Evolutionary conservation across 1,284 basidiomycete genomes (phyloP), one percentile per base, ranked within the genome.

Genomic region (Waitea zeae): DNA sequence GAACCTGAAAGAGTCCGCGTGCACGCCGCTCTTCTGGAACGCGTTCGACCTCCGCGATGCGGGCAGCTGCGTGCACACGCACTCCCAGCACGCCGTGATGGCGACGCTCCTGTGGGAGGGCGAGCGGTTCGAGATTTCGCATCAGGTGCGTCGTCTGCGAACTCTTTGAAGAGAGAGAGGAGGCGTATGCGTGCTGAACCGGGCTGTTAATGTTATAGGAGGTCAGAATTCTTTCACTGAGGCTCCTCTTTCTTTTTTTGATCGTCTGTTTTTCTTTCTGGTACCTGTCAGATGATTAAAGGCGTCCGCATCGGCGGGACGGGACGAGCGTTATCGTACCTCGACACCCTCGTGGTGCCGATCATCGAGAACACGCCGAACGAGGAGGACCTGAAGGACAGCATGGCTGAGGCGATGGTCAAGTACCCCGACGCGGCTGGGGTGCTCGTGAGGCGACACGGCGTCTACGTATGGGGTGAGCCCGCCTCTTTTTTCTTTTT

Each of bases 11-110:
- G 81, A 86, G 47, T 80, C 76, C 1, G 78, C 78, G 1, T 87
- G 82, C 51, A 88, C 84, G 0, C 86, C 84, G 5, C 57, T 89
- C n/a, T 89, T 89, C 59, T 88, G 81, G 80, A 87, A 87, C 49
- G 82, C 84, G 2, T 89, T 86, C 50, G 76, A 79, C 19, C 54
- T 79, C 45, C 62, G 82, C 14, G 59, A 67, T 35, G 83, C 82
- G 3, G 77, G 78, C 1, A 78, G 80, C 33, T 88, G 83, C 46
- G 86, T 89, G 40, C 86, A 89, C 49, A 88, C 84, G 0, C 86
- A 89, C 50, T 81, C 75, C 1, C 86, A 88, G 49, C 67, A 84
- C 49, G 82, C 81, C 35, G 86, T 89, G 26, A 80, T 88, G 70
- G 75, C 77, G 3, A 88, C 83, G 0, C 53, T 89, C 20, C 59